These are phyloP conservation scores for Fusarium tricinctum DNA, from an alignment of 2,329 filamentous ascomycete genomes.

Conservation along the genomic window DNA sequence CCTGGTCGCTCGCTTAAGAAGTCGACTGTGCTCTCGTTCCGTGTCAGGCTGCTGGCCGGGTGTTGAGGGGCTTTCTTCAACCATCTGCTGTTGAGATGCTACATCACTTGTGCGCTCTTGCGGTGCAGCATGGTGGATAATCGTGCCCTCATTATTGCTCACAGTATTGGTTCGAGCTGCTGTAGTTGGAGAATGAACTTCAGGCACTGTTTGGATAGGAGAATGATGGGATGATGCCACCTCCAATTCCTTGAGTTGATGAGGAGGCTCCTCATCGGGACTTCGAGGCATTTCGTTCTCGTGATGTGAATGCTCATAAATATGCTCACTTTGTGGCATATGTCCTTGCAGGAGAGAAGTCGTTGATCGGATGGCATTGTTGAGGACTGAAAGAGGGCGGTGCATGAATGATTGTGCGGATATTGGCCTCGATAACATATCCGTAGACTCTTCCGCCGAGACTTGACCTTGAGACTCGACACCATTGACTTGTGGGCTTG, in stretches of 20 bases:
- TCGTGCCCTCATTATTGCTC: constrained; percentile 21
- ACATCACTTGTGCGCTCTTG: constrained; percentile 11
- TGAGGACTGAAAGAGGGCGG: constrained; percentile 22
- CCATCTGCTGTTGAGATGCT: constrained; percentile 1
- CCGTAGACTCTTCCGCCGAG: constrained; percentile 20
- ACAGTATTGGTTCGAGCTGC: constrained; percentile 8
- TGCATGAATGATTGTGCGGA: constrained; percentile 31
- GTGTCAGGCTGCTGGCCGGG: constrained; percentile 15
- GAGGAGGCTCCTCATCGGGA: constrained; percentile 7
- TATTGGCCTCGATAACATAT: constrained; percentile 2
- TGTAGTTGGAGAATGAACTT: constrained; percentile 12
- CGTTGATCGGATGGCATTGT: constrained; percentile 23
- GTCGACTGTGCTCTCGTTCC: constrained; percentile 38
- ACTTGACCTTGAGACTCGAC: constrained; percentile 13
- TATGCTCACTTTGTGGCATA: neutral
- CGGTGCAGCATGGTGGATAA: constrained; percentile 11
- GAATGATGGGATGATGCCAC: constrained; percentile 10
- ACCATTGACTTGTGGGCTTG: constrained; percentile 22
- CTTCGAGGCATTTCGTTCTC: constrained; percentile 9
- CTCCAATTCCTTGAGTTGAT: constrained; percentile 5
- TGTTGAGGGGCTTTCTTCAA: constrained; percentile 24
- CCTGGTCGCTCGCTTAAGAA: constrained; percentile 68
- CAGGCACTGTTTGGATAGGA: neutral
- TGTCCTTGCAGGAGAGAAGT: constrained; percentile 19
- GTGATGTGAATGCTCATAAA: constrained; percentile 6